A percentile compares a stretch with the other conserved stretches of the same genome.
These are phyloP conservation scores for Microdochium trichocladiopsis DNA, from an alignment of 2,329 filamentous ascomycete species.

Conservation along the genomic window DNA sequence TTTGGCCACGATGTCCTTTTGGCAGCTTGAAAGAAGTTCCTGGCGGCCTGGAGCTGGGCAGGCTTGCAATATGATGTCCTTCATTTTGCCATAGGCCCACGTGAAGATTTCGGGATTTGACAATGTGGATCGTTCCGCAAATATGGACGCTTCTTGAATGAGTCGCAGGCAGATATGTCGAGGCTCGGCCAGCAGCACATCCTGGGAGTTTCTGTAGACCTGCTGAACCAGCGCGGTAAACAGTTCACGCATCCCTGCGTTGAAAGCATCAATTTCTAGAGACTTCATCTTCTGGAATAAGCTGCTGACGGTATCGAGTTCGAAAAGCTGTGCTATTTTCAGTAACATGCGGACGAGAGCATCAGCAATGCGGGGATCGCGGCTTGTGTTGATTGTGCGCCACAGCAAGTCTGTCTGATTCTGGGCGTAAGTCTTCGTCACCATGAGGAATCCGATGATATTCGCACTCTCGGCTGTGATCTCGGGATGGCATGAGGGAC, in stretches of 20 bases:
- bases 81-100: conserved; percentile 56
- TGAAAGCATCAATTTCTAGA: conserved; percentile 57
- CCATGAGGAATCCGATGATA: conserved; percentile 79
- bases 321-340: conserved; percentile 40
- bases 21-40: conserved; percentile 58
- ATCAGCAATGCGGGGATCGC: conserved; percentile 77
- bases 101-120: conserved; percentile 55
- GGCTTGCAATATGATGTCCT: conserved; percentile 49
- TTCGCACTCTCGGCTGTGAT: conserved; percentile 76
- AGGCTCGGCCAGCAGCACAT: conserved; percentile 37
- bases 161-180: conserved; percentile 56
- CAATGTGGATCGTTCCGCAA: conserved; percentile 43
- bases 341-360: conserved; percentile 64
- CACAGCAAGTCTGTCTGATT: conserved; percentile 75
- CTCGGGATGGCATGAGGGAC: conserved; percentile 86
- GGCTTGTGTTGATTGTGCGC: conserved; percentile 73
- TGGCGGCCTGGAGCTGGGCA: conserved; percentile 47
- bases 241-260: conserved; percentile 52
- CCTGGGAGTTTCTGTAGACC: conserved; percentile 25
- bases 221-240: conserved; percentile 49
- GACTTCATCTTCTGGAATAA: conserved; percentile 64
- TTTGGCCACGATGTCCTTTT: conserved; percentile 58
- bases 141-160: conserved; percentile 62
- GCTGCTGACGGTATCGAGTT: conserved; percentile 48
- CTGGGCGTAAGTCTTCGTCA: conserved; percentile 66